Base-by-base conservation (phyloP, 176 grass and related monocot species). In the Neostapfia colusana region DNA sequence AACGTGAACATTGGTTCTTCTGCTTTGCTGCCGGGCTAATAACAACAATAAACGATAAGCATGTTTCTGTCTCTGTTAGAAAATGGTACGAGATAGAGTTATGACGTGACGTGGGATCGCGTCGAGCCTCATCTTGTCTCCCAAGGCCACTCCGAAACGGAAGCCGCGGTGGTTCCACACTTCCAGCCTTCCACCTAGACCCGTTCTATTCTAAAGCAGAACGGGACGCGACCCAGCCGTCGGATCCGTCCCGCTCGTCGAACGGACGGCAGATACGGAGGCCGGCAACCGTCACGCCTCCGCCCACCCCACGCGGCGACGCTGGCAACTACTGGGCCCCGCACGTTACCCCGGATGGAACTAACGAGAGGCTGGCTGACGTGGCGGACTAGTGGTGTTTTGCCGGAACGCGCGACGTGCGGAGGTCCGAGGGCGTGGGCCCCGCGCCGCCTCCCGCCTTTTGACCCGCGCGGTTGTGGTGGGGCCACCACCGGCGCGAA, bases 281-380 rank as follows among this genome's bases (percentile, higher is more conserved):
- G 38, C 63, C 63, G 57, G 25, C 71, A 5, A 5, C 20, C 49
- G 49, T 45, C 62, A 75, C 71, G 70, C 8, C 59, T 74, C 46
- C 27, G 17, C 12, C 12, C 37, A 15, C 13, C 70, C 42, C 16
- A 14, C 54, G 0, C 10, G 10, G 7, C 17, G 3, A n/a, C n/a
- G n/a, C 73, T 76, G 57, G 27, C 74, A 23, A 1, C 31, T 8
- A 3, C n/a, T n/a, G 73, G 79, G 73, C 46, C 66, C 72, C 15
- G 36, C 72, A 53, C 10, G 45, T 4, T 20, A 10, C 16, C 16
- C 28, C 5, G 1, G 46, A 77, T 49, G 15, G 31, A 58, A 66
- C 66, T 10, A 60, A 48, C 72, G 67, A 77, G 60, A 34, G 60
- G 58, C 58, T 49, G 56, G 79, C 65, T 63, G 72, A 81, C 62